Conservation (phyloP, 2,329 filamentous ascomycete genomes). For the Colletotrichum somersetense region DNA sequence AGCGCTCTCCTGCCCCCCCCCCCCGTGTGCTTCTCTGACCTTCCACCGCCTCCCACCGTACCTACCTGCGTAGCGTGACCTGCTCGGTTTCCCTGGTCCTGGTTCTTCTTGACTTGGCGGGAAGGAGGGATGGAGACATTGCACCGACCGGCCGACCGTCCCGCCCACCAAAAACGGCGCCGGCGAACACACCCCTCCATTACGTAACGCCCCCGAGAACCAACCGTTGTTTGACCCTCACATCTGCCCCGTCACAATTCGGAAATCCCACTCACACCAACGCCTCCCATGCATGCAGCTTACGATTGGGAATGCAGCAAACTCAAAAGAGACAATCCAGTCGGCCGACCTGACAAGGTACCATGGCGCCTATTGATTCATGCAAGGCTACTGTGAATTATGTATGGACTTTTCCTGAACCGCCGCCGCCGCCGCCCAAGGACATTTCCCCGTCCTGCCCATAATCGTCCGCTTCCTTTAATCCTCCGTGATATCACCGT, state of each 20-base stretch:
- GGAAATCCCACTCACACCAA: constrained; percentile 8
- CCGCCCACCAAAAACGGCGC: constrained; percentile 6
- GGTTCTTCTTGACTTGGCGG: constrained; percentile 16
- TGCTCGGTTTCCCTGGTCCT: background rate
- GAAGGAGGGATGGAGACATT: constrained; percentile 20
- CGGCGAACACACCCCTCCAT: constrained; percentile 1
- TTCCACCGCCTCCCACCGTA: constrained; percentile 18
- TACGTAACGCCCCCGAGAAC: constrained; percentile 23
- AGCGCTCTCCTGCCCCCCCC: background rate
- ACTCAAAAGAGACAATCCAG: background rate
- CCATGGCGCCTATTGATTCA: constrained; percentile 21
- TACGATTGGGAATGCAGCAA: background rate
- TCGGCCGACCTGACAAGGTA: constrained; percentile 8
- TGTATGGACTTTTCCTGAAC: constrained; percentile 30
- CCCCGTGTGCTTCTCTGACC: constrained; percentile 24
- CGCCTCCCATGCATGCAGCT: background rate
- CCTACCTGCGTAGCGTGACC: too few relatives aligned
- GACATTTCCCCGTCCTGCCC: constrained; percentile 8
- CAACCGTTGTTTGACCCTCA: background rate
- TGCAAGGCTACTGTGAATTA: constrained; percentile 37
- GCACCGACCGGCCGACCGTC: constrained; percentile 37
- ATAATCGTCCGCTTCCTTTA: constrained; percentile 54
- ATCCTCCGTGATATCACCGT: constrained; percentile 94
- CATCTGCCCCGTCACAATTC: background rate
- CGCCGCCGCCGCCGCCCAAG: background rate